These are phyloP conservation scores for Colletotrichum tamarilloi DNA, from an alignment of 2,329 filamentous ascomycete species.

Conservation along the genomic window DNA sequence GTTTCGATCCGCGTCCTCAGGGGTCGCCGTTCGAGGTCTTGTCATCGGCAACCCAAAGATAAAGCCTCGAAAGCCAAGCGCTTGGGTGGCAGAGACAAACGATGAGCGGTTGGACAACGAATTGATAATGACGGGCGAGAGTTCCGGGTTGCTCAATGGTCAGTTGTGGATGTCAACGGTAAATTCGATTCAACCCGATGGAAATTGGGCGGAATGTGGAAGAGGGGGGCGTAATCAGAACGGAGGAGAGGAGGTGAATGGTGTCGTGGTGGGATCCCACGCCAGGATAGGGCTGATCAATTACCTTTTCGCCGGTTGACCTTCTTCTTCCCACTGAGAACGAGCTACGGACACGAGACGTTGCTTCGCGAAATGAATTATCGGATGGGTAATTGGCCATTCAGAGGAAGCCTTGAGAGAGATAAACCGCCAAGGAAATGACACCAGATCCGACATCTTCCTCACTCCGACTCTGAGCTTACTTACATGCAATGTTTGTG, in stretches of 20 bases:
- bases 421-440: not conserved
- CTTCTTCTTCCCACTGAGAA: not conserved
- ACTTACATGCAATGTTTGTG: not conserved
- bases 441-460: not conserved
- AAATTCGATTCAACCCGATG: not conserved
- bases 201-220: constrained; percentile 15
- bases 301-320: constrained; percentile 4
- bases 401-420: not conserved
- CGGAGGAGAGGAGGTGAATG: constrained; percentile 20
- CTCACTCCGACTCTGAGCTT: not conserved
- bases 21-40: not conserved
- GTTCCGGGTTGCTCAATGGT: not conserved
- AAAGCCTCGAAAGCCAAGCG: not conserved
- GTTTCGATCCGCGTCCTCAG: constrained; percentile 28
- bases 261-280: constrained; percentile 22
- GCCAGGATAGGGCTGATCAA: constrained; percentile 33
- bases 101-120: not conserved
- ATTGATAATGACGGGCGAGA: not conserved
- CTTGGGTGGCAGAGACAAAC: not conserved
- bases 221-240: constrained; percentile 13
- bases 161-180: constrained; percentile 13
- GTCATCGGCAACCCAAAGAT: not conserved
- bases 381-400: not conserved
- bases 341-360: not conserved
- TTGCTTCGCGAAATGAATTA: not conserved